These are phyloP conservation scores for Irineochytrium annulatum DNA, from an alignment of 192 early-diverging fungal species.

Conservation along the genomic window DNA sequence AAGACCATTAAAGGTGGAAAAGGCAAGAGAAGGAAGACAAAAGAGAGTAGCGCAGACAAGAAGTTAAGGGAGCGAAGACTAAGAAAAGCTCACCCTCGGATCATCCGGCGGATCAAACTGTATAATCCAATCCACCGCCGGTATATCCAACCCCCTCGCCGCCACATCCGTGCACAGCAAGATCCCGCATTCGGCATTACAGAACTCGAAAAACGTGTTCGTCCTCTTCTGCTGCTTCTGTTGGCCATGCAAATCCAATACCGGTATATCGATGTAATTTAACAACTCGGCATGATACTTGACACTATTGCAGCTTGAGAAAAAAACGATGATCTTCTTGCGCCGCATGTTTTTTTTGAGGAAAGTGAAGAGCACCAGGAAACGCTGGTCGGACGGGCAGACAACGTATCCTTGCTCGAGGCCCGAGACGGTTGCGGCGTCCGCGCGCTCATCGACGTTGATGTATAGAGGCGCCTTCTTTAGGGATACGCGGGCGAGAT, in stretches of 20 bases:
- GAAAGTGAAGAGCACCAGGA: constrained; percentile 98
- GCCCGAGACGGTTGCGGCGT: constrained; percentile 89
- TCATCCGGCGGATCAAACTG: constrained; percentile 99
- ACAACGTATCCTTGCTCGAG: constrained; percentile 98
- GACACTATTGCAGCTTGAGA: constrained; percentile 95
- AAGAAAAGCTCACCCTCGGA: constrained; percentile 59
- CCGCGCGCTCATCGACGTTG: constrained; percentile 97
- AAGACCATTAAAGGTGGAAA: too few species aligned
- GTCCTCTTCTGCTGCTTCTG: constrained; percentile 99
- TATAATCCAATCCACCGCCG: constrained; percentile 98
- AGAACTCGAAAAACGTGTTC: constrained; percentile 98
- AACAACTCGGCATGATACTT: constrained; percentile 97
- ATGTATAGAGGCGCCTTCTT: constrained; percentile 96
- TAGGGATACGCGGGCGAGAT: constrained; percentile 96
- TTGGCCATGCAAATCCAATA: constrained; percentile 93
- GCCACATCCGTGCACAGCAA: constrained; percentile 97
- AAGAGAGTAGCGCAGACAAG: constrained; percentile 7
- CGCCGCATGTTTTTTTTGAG: constrained; percentile 95
- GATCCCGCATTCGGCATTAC: constrained; percentile 90
- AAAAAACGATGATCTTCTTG: constrained; percentile 99
- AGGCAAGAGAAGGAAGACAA: too few species aligned
- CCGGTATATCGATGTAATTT: constrained; percentile 99
- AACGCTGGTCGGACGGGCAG: constrained; percentile 86
- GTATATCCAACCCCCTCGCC: constrained; percentile 95
- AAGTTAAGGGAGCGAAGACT: constrained; percentile 7